A percentile compares a stretch with the other conserved stretches of the same genome.
Conservation (phyloP, 805 yeast genomes). For the Kuraishia cidri region DNA sequence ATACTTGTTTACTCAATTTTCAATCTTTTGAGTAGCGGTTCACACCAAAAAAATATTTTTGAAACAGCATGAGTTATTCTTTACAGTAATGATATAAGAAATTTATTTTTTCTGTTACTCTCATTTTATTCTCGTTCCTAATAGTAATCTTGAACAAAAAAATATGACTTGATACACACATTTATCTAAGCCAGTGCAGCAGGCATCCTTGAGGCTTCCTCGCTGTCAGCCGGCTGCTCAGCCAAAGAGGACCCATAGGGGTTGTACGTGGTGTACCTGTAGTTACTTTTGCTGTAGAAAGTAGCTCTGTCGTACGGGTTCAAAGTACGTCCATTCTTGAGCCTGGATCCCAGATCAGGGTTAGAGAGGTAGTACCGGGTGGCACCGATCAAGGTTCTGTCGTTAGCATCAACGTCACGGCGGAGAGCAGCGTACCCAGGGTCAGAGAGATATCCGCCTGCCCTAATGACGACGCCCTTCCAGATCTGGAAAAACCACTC, state of each 20-base stretch:
- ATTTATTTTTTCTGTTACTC: too few relatives aligned
- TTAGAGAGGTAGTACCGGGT: constrained; percentile 31
- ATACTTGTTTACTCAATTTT: too few relatives aligned
- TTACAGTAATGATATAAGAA: too few relatives aligned
- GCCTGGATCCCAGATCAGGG: constrained; percentile 30
- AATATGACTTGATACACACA: too few relatives aligned
- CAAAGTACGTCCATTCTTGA: constrained; percentile 26
- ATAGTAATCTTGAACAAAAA: too few relatives aligned
- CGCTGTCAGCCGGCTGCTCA: constrained; percentile 8
- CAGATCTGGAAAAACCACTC: constrained; percentile 15
- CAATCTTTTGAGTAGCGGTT: too few relatives aligned
- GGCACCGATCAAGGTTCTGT: constrained; percentile 33
- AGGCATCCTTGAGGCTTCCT: constrained; percentile 1
- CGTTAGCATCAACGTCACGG: constrained; percentile 16
- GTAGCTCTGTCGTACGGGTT: constrained; percentile 26
- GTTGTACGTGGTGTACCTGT: constrained; percentile 24
- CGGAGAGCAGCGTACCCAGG: constrained; percentile 5
- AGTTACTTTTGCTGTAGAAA: constrained; percentile 25
- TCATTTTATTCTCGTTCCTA: too few relatives aligned
- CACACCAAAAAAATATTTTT: too few relatives aligned
- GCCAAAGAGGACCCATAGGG: constrained; percentile 11
- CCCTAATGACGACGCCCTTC: constrained; percentile 20
- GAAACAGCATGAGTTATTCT: too few relatives aligned
- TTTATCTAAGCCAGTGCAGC: constrained; percentile 1
- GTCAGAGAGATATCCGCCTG: constrained; percentile 10